phyloP scores from a whole-genome alignment of 2,329 filamentous ascomycete species.

The Aspergillus sclerotialis region DNA sequence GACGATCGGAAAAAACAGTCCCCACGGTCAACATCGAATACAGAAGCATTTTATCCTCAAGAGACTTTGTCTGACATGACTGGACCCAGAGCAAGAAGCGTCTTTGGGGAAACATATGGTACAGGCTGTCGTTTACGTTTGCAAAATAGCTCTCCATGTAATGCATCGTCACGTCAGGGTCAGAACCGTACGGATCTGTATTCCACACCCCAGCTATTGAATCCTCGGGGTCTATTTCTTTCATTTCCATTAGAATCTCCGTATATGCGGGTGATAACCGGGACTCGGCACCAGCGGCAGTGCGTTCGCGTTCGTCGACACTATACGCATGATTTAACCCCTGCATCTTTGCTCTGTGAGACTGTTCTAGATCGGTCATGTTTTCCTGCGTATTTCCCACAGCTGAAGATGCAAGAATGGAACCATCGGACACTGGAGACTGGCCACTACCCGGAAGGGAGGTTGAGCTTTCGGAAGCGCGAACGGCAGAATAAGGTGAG shows the following conservation, averaged over 20 bases:
- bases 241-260: constrained; percentile 25
- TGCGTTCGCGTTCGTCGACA: constrained; percentile 8
- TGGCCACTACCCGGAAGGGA: constrained; percentile 24
- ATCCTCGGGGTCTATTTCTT: constrained; percentile 21
- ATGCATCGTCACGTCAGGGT: constrained; percentile 44
- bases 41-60: constrained; percentile 53
- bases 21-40: constrained; percentile 55
- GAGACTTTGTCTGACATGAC: constrained; percentile 40
- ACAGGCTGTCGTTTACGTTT: constrained; percentile 49
- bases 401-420: constrained; percentile 20
- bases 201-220: constrained; percentile 36
- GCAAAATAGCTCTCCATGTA: constrained; percentile 52
- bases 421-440: constrained; percentile 23
- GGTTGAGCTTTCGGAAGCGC: constrained; percentile 23
- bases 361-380: constrained; percentile 17
- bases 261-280: constrained; percentile 17
- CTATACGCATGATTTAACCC: constrained; percentile 11
- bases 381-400: constrained; percentile 19
- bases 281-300: constrained; percentile 7
- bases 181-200: constrained; percentile 48
- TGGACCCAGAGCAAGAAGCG: constrained; percentile 51
- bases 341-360: constrained; percentile 15
- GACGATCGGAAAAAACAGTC: constrained; percentile 46
- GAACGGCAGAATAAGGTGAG: constrained; percentile 21
- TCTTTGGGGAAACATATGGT: constrained; percentile 49